A percentile compares a stretch with the other conserved stretches of the same genome.
These are phyloP conservation scores for Globisporangium takayamanum DNA, from an alignment of 352 stramenopile species.

Conservation along the genomic window DNA sequence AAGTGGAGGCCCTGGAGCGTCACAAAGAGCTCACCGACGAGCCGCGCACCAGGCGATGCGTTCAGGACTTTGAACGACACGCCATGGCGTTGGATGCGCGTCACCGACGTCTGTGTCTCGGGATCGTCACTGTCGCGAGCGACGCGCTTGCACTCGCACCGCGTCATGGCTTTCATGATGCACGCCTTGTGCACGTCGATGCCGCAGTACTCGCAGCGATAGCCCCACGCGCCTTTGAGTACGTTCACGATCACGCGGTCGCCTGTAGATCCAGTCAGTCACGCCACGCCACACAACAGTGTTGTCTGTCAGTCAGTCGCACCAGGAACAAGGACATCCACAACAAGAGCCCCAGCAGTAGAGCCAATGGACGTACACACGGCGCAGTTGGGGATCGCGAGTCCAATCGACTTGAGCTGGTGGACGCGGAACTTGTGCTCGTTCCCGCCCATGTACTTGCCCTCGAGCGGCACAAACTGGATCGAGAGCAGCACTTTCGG, in stretches of 20 bases:
- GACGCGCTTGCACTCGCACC: conserved; percentile 47
- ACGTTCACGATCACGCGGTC: conserved; percentile 83
- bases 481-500: conserved; percentile 68
- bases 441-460: conserved; percentile 47
- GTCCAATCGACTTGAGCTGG: conserved; percentile 78
- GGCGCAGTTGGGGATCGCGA: conserved; percentile 70
- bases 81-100: conserved; percentile 17
- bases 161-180: conserved; percentile 84
- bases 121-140: background rate
- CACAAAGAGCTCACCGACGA: conserved; percentile 58
- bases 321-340: no score
- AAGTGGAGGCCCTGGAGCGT: conserved; percentile 76
- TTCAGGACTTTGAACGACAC: conserved; percentile 44
- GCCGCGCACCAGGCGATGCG: conserved; percentile 21
- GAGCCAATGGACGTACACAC: conserved; percentile 45
- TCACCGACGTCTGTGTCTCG: conserved; percentile 10
- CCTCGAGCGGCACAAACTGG: conserved; percentile 68
- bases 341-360: background rate
- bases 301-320: background rate
- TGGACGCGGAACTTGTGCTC: conserved; percentile 85
- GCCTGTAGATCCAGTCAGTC: conserved; percentile 20
- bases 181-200: conserved; percentile 83
- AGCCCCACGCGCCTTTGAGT: conserved; percentile 72
- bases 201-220: conserved; percentile 72
- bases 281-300: background rate